Conservation (phyloP, 208 protist species). For the Acanthamoeba sp. region DNA sequence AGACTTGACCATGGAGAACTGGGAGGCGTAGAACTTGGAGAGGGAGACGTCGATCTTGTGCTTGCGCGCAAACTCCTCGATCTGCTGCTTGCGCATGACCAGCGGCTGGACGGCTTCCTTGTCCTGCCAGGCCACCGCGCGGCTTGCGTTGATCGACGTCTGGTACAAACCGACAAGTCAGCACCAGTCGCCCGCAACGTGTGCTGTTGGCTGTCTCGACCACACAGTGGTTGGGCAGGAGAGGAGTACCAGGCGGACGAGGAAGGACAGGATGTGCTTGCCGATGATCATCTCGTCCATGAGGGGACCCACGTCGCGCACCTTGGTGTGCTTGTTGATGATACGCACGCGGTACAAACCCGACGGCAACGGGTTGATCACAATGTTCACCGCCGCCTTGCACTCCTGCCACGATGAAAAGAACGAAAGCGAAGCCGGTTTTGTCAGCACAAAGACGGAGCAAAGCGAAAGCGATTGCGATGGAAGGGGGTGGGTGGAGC, state of each 20-base stretch:
- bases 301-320: slow-evolving; percentile 56
- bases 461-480: not conserved
- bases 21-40: slow-evolving; percentile 72
- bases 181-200: too few species aligned
- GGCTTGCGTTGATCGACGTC: slow-evolving; percentile 40
- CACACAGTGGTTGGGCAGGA: too few species aligned
- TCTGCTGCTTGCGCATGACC: not conserved
- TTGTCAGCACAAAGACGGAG: not conserved
- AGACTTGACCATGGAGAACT: slow-evolving; percentile 51
- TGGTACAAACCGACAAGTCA: not conserved
- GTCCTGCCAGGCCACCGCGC: slow-evolving; percentile 5
- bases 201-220: too few species aligned
- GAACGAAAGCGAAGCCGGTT: not conserved
- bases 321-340: slow-evolving; percentile 70
- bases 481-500: not conserved
- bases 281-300: slow-evolving; percentile 63
- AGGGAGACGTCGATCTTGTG: slow-evolving; percentile 69
- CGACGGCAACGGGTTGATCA: slow-evolving; percentile 69
- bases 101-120: slow-evolving; percentile 41
- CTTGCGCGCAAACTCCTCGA: slow-evolving; percentile 62
- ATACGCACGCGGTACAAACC: slow-evolving; percentile 44
- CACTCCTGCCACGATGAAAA: slow-evolving; percentile 9
- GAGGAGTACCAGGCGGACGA: slow-evolving; percentile 10
- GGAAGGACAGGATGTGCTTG: slow-evolving; percentile 69
- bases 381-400: slow-evolving; percentile 68